These are phyloP conservation scores for Cladosporium halotolerans DNA, from an alignment of 2,329 filamentous ascomycete genomes.

Conservation along the genomic window DNA sequence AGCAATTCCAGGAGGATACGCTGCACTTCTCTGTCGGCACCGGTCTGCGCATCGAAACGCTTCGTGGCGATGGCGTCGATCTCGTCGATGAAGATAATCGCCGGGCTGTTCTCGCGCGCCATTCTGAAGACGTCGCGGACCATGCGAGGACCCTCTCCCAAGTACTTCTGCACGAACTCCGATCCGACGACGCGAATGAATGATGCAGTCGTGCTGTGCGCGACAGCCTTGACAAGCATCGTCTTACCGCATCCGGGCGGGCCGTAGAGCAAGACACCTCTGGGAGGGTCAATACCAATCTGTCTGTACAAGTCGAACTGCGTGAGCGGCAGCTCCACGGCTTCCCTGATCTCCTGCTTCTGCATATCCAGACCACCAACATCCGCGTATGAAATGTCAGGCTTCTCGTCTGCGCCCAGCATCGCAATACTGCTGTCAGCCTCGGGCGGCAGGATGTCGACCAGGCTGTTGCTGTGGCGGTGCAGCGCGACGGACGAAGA, in stretches of 20 bases:
- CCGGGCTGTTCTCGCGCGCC: slow-evolving; percentile 95
- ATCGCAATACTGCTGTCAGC: slow-evolving; percentile 98
- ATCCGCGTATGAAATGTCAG: slow-evolving; percentile 95
- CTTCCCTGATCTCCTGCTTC: slow-evolving; percentile 98
- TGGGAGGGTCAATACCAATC: slow-evolving; percentile 96
- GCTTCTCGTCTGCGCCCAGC: slow-evolving; percentile 94
- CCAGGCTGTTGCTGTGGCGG: slow-evolving; percentile 94
- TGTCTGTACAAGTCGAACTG: slow-evolving; percentile 99
- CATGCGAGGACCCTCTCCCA: slow-evolving; percentile 97
- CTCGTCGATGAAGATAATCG: slow-evolving; percentile 99
- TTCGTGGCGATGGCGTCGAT: slow-evolving; percentile 99
- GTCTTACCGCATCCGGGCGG: slow-evolving; percentile 95
- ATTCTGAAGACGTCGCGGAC: slow-evolving; percentile 98
- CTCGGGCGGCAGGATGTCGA: slow-evolving; percentile 97
- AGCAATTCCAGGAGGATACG: slow-evolving; percentile 95
- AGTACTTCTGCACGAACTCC: slow-evolving; percentile 97
- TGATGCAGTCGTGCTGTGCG: slow-evolving; percentile 94
- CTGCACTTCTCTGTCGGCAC: slow-evolving; percentile 95
- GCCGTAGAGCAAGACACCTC: slow-evolving; percentile 91
- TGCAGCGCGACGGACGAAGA: slow-evolving; percentile 96
- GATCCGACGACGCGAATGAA: slow-evolving; percentile 98
- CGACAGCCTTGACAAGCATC: slow-evolving; percentile 96
- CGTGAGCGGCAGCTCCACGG: slow-evolving; percentile 90
- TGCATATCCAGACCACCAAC: slow-evolving; percentile 98
- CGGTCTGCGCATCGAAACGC: slow-evolving; percentile 97